These are phyloP conservation scores for Rosa lucieae DNA, from an alignment of 306 rosid genomes.

Conservation along the genomic window DNA sequence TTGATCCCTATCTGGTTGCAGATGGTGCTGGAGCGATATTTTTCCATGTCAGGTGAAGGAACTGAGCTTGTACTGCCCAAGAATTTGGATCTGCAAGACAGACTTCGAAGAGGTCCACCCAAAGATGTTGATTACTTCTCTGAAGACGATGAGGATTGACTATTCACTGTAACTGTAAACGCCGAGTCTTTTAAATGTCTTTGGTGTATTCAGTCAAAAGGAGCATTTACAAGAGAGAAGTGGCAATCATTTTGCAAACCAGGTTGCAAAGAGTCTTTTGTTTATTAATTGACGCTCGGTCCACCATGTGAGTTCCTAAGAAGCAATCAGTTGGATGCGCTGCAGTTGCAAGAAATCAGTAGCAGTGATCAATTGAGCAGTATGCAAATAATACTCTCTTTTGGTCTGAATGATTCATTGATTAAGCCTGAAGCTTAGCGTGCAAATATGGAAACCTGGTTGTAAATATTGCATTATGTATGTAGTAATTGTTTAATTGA, in stretches of 20 bases:
- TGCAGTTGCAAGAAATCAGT: not conserved
- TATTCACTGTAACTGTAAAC: not conserved
- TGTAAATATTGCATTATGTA: not conserved
- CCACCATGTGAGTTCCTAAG: not conserved
- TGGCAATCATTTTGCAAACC: not conserved
- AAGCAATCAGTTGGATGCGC: not conserved
- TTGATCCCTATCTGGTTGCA: conserved; percentile 16
- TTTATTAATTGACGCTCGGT: not conserved
- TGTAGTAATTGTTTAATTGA: not conserved
- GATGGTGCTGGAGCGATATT: conserved; percentile 90
- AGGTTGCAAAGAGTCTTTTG: not conserved
- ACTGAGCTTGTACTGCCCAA: conserved; percentile 78
- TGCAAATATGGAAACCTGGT: not conserved
- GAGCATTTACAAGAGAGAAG: conserved; percentile 3
- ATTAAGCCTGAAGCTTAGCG: not conserved
- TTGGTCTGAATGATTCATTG: not conserved
- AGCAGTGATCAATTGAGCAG: not conserved
- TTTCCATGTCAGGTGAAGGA: conserved; percentile 62
- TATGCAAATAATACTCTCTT: not conserved
- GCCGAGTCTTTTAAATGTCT: not conserved
- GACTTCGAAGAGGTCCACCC: conserved; percentile 56
- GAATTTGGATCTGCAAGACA: conserved; percentile 57
- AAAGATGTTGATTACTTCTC: conserved; percentile 56
- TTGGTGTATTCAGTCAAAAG: not conserved
- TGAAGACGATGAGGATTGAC: conserved; percentile 35